A percentile compares a stretch with the other conserved stretches of the same genome.
phyloP scores from a whole-genome alignment of 164 flowering plant species.

The Amborella trichopoda region DNA sequence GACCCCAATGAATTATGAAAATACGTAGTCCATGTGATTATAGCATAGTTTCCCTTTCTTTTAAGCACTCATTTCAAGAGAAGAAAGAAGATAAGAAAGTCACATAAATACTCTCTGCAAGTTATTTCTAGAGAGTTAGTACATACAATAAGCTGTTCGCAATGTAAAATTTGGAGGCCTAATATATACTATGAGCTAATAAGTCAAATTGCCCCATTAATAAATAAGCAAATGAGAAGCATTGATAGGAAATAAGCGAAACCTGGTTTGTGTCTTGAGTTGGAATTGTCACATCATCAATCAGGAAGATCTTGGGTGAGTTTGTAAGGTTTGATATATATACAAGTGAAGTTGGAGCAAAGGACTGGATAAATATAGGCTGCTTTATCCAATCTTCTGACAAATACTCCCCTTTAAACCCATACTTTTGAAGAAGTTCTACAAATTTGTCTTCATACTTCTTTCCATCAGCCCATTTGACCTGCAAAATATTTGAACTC shows the following conservation, averaged over 20 bases:
- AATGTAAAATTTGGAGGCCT: too few relatives aligned
- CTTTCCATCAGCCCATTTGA: constrained; percentile 82
- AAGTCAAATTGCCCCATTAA: too few relatives aligned
- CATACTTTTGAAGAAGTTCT: constrained; percentile 73
- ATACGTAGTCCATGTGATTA: too few relatives aligned
- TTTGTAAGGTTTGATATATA: constrained; percentile 68
- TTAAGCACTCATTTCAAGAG: too few relatives aligned
- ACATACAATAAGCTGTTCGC: too few relatives aligned
- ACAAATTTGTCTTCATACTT: constrained; percentile 85
- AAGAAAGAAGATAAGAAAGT: too few relatives aligned
- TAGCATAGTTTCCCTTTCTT: too few relatives aligned
- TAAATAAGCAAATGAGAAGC: background rate
- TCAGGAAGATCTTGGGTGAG: constrained; percentile 72
- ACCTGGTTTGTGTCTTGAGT: constrained; percentile 98
- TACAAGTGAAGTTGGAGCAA: constrained; percentile 85
- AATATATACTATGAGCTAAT: too few relatives aligned
- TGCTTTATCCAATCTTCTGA: constrained; percentile 85
- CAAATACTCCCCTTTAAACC: constrained; percentile 77
- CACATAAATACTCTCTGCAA: too few relatives aligned
- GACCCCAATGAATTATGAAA: too few relatives aligned
- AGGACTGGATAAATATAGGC: constrained; percentile 90
- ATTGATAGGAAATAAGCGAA: constrained; percentile 4
- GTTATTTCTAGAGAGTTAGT: too few relatives aligned
- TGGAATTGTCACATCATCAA: constrained; percentile 55
- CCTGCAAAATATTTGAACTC: too few relatives aligned